Evolutionary conservation across 139 green algal species (phyloP), one percentile per base, ranked within the genome.

Genomic region (Chlorokybus atmophyticus): DNA sequence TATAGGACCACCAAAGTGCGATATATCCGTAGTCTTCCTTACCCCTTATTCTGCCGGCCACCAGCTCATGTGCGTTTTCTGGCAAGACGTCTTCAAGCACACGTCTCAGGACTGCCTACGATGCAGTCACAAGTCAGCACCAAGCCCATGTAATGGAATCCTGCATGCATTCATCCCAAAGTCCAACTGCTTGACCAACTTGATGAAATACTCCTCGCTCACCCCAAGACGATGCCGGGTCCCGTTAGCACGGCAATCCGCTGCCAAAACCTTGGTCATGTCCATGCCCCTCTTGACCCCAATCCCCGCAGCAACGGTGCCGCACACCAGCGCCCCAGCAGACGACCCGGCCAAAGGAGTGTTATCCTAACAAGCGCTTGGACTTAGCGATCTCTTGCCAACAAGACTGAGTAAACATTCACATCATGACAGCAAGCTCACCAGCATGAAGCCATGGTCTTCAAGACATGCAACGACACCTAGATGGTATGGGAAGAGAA

Each of bases 401-500:
- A n/a, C n/a, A n/a, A n/a, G n/a, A n/a, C n/a, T n/a, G n/a, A n/a
- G n/a, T n/a, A n/a, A n/a, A n/a, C n/a, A n/a, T n/a, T n/a, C n/a
- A n/a, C n/a, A n/a, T n/a, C n/a, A n/a, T n/a, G n/a, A n/a, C n/a
- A n/a, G n/a, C n/a, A n/a, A 21, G 5, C 62, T 29, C 28, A 77
- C 75, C 57, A 61, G 80, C 3, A 87, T 40, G 1, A 82, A 51
- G 1, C 76, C 72, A 3, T 58, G 25, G 1, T 81, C 64, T 1
- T 64, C 29, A 6, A 85, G 68, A 1, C 30, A 55, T 3, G 64
- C 44, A 8, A 69, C 59, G 1, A 74, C 63, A 3, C 77, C 78
- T 21, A 86, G 62, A 44, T 87, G 84, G 40, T 84, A 85, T 0
- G 79, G 79, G 28, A 87, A 85, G 21, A 70, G 58, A 19, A 70